phyloP scores from a whole-genome alignment of 2,329 filamentous ascomycete genomes.

The Lecanicillium sp. region DNA sequence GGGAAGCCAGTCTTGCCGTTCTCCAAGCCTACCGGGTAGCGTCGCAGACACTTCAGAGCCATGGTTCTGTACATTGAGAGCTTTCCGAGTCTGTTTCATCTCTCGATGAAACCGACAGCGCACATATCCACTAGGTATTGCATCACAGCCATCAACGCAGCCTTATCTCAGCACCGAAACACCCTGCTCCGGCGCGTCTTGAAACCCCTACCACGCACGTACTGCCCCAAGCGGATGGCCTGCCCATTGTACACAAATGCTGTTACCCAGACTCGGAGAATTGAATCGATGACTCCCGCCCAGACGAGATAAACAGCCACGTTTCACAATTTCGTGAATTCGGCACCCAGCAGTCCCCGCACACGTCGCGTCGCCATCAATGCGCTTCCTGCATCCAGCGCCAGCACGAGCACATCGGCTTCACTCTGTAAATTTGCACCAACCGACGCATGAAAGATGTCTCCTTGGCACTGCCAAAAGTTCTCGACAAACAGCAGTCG shows the following conservation, averaged over 20 bases:
- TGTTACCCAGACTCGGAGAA: not conserved
- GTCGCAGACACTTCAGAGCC: too few relatives aligned
- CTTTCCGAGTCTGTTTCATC: not conserved
- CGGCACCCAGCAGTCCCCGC: not conserved
- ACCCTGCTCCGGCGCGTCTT: not conserved
- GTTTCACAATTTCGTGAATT: conserved; percentile 7
- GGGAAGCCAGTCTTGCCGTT: not conserved
- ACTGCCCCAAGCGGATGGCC: not conserved
- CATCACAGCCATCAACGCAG: not conserved
- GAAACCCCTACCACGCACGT: conserved; percentile 2
- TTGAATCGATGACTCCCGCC: not conserved
- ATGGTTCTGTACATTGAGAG: not conserved
- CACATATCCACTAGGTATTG: not conserved
- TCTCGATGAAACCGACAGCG: not conserved
- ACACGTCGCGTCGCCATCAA: not conserved
- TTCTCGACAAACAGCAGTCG: not conserved
- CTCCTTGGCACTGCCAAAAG: too few relatives aligned
- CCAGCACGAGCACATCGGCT: too few relatives aligned
- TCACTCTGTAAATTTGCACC: too few relatives aligned
- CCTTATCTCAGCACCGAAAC: not conserved
- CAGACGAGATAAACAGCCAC: not conserved
- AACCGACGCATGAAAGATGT: not conserved
- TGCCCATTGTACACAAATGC: conserved; percentile 4
- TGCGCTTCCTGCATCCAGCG: too few relatives aligned
- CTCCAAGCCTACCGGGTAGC: not conserved